Evolutionary conservation across 2,329 filamentous ascomycete species (phyloP).

Genomic region (Microsporum canis): DNA sequence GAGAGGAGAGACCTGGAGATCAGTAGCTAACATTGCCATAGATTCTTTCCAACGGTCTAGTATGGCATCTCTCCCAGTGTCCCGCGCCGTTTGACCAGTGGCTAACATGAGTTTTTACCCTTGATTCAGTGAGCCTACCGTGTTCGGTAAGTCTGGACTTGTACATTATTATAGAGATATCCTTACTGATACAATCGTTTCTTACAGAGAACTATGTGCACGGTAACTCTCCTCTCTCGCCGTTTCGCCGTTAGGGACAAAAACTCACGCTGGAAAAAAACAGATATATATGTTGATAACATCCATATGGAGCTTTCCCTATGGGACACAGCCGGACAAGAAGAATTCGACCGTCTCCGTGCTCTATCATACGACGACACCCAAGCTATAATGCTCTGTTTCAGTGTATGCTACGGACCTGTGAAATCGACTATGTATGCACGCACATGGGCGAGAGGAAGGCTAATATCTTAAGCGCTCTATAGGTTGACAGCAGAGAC

Average conservation of each 20-base stretch:
- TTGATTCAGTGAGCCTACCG: slow-evolving; percentile 64
- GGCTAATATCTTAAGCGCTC: background rate
- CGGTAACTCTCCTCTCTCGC: slow-evolving; percentile 44
- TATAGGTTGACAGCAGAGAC: slow-evolving; percentile 78
- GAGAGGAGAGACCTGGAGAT: background rate
- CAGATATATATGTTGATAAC: slow-evolving; percentile 96
- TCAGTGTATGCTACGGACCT: slow-evolving; percentile 49
- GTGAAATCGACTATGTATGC: background rate
- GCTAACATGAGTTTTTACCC: slow-evolving; percentile 5
- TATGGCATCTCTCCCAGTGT: slow-evolving; percentile 31
- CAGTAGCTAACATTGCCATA: slow-evolving; percentile 25
- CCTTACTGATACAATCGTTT: slow-evolving; percentile 8
- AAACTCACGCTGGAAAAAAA: slow-evolving; percentile 1
- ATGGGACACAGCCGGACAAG: slow-evolving; percentile 97
- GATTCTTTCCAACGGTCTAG: slow-evolving; percentile 96
- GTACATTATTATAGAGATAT: background rate
- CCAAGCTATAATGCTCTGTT: slow-evolving; percentile 97
- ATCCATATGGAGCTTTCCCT: slow-evolving; percentile 94
- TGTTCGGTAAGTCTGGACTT: slow-evolving; percentile 51
- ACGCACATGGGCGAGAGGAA: background rate
- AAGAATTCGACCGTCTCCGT: slow-evolving; percentile 94
- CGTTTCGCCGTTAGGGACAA: background rate
- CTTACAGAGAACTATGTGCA: slow-evolving; percentile 86
- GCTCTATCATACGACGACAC: slow-evolving; percentile 97
- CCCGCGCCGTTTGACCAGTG: slow-evolving; percentile 17